phyloP scores from a whole-genome alignment of 257 asterid species.

The Primulina eburnea region DNA sequence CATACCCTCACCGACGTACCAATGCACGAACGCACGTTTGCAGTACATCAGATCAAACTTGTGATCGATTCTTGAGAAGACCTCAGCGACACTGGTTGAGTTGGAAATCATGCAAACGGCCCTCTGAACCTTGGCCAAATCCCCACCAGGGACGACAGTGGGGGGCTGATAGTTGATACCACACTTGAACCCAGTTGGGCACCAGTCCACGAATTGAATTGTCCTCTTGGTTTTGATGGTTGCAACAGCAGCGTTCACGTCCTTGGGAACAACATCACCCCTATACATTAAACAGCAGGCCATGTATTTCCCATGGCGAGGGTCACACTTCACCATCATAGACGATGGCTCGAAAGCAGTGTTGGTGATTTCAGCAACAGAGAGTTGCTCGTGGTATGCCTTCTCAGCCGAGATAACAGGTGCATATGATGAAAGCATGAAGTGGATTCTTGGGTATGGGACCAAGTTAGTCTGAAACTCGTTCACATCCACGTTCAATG shows the following conservation, averaged over 20 bases:
- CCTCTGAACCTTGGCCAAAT: neutral
- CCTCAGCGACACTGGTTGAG: neutral
- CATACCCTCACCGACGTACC: neutral
- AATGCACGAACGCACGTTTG: neutral
- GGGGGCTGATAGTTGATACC: slow-evolving; percentile 1
- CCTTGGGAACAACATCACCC: slow-evolving; percentile 1
- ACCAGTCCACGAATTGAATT: neutral
- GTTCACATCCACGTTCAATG: neutral
- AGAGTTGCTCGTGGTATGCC: neutral
- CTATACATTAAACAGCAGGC: neutral
- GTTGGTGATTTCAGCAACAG: neutral
- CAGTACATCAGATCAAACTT: neutral
- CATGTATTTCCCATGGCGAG: slow-evolving; percentile 2
- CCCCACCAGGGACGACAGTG: neutral
- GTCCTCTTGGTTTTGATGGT: slow-evolving; percentile 2
- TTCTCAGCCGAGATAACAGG: neutral
- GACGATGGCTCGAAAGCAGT: neutral
- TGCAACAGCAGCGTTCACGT: neutral
- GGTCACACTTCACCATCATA: neutral
- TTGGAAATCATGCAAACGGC: neutral
- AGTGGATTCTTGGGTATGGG: neutral
- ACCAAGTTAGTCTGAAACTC: neutral
- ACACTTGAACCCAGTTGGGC: neutral
- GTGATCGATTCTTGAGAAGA: neutral
- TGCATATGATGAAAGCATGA: neutral